Conservation (phyloP, 2,329 filamentous ascomycete species). For the Zasmidium cellare region DNA sequence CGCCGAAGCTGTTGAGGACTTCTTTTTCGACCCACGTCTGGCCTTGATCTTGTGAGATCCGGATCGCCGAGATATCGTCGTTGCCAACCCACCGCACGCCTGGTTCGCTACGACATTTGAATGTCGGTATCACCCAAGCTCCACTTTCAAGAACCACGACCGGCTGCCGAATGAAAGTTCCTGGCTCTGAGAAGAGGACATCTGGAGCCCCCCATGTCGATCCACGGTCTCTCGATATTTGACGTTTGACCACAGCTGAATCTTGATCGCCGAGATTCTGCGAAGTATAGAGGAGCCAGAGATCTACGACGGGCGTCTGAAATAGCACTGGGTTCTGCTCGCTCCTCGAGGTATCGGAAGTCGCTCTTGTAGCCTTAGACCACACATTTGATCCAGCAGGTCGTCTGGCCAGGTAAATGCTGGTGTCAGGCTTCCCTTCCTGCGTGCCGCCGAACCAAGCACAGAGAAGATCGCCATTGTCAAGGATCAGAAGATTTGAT, state of each 20-base stretch:
- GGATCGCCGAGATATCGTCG: conserved; percentile 19
- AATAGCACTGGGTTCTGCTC: conserved; percentile 21
- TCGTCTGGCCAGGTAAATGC: conserved; percentile 17
- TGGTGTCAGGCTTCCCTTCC: conserved; percentile 21
- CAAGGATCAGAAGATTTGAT: conserved; percentile 17
- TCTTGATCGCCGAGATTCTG: conserved; percentile 20
- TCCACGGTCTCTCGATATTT: conserved; percentile 13
- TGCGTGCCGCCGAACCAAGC: conserved; percentile 21
- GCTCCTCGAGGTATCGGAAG: conserved; percentile 17
- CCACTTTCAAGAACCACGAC: conserved; percentile 14
- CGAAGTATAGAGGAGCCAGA: conserved; percentile 19
- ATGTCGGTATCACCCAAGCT: conserved; percentile 17
- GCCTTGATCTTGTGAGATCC: conserved; percentile 15
- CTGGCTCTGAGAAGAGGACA: conserved; percentile 14
- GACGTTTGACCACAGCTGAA: conserved; percentile 17
- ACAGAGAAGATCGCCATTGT: conserved; percentile 21
- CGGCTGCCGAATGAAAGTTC: conserved; percentile 20
- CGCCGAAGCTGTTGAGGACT: conserved; percentile 18
- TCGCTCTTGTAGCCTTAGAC: conserved; percentile 14
- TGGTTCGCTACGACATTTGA: conserved; percentile 18
- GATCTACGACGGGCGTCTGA: conserved; percentile 14
- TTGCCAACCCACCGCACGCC: conserved; percentile 19
- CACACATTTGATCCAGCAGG: conserved; percentile 4
- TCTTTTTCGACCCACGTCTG: conserved; percentile 15
- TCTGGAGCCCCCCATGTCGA: conserved; percentile 7